Evolutionary conservation across 768 basidiomycete genomes (phyloP).

Genomic region (Leccinellum luteum): DNA sequence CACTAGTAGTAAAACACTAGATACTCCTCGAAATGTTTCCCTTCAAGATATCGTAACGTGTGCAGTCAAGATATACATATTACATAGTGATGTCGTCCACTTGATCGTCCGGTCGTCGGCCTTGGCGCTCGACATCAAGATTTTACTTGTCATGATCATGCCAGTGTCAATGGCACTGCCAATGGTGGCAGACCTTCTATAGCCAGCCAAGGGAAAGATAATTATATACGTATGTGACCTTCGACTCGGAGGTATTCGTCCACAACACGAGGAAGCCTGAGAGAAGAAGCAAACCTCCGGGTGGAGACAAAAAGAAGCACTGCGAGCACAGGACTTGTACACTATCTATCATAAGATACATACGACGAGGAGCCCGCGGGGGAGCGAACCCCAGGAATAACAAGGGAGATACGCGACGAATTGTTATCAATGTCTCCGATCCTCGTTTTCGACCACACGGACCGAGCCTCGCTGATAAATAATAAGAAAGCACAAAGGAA

Average conservation of each 20-base stretch:
- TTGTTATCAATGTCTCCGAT: not conserved
- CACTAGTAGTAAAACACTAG: not conserved
- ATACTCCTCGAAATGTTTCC: not conserved
- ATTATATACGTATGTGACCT: not conserved
- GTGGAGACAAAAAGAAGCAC: not conserved
- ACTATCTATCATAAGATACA: not conserved
- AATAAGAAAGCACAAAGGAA: not conserved
- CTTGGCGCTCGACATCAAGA: not conserved
- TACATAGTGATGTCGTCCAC: not conserved
- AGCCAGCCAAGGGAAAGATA: not conserved
- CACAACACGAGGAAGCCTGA: not conserved
- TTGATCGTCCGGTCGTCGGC: not conserved
- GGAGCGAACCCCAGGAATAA: not conserved
- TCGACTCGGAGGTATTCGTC: not conserved
- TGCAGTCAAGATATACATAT: not conserved
- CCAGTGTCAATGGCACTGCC: not conserved
- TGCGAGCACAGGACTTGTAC: not conserved
- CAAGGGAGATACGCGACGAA: not conserved
- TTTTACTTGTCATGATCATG: too few relatives aligned
- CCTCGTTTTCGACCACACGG: not conserved
- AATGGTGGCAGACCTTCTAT: not conserved
- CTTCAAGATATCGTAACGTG: not conserved
- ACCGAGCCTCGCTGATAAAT: not conserved
- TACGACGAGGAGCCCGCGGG: not conserved
- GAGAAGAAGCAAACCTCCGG: not conserved